Conservation (phyloP, 305 asterid species). For the Solanum aculeatissimum region DNA sequence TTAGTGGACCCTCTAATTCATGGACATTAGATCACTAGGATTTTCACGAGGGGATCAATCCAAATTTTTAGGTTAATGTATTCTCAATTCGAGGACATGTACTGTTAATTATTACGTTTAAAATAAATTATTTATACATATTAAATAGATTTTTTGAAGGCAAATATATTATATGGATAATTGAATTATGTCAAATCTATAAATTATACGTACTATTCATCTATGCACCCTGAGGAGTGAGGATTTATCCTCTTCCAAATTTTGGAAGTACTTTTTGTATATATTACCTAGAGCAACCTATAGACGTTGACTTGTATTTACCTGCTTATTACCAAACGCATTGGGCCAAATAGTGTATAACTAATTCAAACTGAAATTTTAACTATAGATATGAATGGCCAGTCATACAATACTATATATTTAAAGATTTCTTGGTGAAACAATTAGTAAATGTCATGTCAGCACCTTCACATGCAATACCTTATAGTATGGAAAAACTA, state of each 20-base stretch:
- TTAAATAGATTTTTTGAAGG: neutral
- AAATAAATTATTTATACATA: neutral
- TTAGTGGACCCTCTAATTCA: neutral
- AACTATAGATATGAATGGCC: neutral
- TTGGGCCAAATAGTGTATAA: neutral
- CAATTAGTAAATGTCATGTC: neutral
- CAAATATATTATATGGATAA: neutral
- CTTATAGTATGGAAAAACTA: neutral
- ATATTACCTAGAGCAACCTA: neutral
- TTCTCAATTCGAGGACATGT: neutral
- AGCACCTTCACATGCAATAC: neutral
- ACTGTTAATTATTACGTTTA: neutral
- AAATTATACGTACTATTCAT: neutral
- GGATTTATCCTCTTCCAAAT: neutral
- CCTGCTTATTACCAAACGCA: neutral
- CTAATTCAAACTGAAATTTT: neutral
- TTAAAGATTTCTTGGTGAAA: neutral
- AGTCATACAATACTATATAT: neutral
- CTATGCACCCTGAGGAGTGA: neutral
- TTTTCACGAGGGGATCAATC: neutral
- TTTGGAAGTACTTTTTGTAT: neutral
- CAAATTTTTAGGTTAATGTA: neutral
- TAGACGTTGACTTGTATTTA: neutral
- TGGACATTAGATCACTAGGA: neutral
- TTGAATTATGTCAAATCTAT: neutral